Evolutionary conservation across 139 green algal genomes (phyloP).

Genomic region (Penium margaritaceum): DNA sequence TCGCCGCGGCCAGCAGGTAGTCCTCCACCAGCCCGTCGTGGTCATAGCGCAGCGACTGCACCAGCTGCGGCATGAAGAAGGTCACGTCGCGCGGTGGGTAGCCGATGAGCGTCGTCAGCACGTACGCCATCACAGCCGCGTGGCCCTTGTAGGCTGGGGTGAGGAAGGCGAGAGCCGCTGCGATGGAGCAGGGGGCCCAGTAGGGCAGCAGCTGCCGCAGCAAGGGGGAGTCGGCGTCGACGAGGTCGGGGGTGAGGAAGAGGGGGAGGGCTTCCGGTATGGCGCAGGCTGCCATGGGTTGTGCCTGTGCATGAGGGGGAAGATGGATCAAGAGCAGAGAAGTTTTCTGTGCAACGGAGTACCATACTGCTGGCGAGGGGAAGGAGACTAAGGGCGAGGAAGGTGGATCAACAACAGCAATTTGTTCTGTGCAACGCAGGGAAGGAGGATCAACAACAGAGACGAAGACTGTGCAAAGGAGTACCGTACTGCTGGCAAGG

Average conservation of each 20-base stretch:
- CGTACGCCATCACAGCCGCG: constrained; percentile 43
- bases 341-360: no score
- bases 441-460: no score
- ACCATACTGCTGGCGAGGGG: no score
- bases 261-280: constrained; percentile 36
- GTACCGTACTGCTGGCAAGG: no score
- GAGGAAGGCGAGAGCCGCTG: constrained; percentile 31
- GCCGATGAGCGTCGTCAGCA: constrained; percentile 35
- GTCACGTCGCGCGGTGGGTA: constrained; percentile 42
- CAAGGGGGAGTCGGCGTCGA: constrained; percentile 16
- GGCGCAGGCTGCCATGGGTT: not conserved
- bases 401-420: no score
- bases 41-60: constrained; percentile 66
- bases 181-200: constrained; percentile 46
- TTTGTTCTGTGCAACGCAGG: no score
- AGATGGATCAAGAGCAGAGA: no score
- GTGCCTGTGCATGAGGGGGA: no score
- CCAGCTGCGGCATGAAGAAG: constrained; percentile 82
- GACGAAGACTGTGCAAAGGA: no score
- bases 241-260: constrained; percentile 27
- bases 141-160: constrained; percentile 29
- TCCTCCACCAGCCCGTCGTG: constrained; percentile 51
- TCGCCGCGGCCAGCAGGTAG: constrained; percentile 65
- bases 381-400: no score
- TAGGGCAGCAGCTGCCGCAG: constrained; percentile 31